Evolutionary conservation across 768 basidiomycete species (phyloP).

Genomic region (Botryobasidium botryosum): DNA sequence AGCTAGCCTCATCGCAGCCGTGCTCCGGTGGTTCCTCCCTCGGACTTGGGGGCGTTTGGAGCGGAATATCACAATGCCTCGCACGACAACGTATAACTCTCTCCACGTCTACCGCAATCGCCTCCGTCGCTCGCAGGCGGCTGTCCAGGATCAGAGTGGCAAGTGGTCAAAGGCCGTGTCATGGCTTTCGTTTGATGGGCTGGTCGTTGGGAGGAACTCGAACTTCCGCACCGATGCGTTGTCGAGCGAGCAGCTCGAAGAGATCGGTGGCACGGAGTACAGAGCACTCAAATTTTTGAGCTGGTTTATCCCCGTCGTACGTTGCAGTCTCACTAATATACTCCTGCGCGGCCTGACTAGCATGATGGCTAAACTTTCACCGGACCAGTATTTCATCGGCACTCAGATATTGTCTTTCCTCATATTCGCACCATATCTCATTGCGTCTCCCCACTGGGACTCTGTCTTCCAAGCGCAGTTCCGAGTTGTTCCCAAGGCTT

Average conservation of each 20-base stretch:
- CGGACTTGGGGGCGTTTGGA: conserved; percentile 36
- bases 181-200: conserved; percentile 73
- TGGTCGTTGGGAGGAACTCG: conserved; percentile 11
- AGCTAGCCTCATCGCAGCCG: conserved; percentile 22
- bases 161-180: conserved; percentile 29
- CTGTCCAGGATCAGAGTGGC: background rate
- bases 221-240: conserved; percentile 26
- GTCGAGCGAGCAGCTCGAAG: conserved; percentile 70
- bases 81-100: conserved; percentile 33
- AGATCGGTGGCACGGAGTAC: conserved; percentile 87
- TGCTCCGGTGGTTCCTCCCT: conserved; percentile 47
- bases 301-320: conserved; percentile 60
- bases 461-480: conserved; percentile 38
- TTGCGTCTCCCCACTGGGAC: conserved; percentile 34
- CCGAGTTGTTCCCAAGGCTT: conserved; percentile 38
- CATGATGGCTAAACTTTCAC: background rate
- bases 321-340: too few relatives aligned
- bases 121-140: background rate
- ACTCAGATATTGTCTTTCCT: conserved; percentile 51
- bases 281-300: conserved; percentile 63
- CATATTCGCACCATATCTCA: conserved; percentile 60
- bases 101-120: conserved; percentile 14
- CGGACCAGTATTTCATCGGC: conserved; percentile 60
- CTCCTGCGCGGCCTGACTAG: background rate
- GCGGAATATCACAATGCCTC: conserved; percentile 63